phyloP scores from a whole-genome alignment of 2,329 filamentous ascomycete genomes.

The Periconia digitata region DNA sequence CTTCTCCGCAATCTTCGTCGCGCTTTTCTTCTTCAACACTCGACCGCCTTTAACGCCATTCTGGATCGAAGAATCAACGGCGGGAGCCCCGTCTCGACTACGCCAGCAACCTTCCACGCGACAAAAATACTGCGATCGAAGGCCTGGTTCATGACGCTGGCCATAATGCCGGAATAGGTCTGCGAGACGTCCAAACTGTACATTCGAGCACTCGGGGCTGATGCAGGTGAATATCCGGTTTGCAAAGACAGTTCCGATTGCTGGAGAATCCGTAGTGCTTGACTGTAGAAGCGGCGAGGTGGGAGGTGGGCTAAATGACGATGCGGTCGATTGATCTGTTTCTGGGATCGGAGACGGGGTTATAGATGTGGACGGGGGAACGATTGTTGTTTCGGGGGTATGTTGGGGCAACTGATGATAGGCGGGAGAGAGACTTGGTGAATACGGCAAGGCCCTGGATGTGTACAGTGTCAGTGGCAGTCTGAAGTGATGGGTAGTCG shows the following conservation, averaged over 20 bases:
- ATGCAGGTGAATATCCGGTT: conserved; percentile 28
- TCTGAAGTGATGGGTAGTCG: background rate
- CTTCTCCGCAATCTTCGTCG: conserved; percentile 15
- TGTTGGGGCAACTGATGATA: no score
- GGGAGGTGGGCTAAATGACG: background rate
- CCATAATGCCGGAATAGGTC: conserved; percentile 34
- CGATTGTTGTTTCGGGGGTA: background rate
- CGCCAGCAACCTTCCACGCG: conserved; percentile 1
- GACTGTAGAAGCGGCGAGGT: background rate
- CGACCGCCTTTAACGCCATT: background rate
- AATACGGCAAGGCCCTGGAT: no score
- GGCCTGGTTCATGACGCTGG: conserved; percentile 16
- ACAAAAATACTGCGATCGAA: conserved; percentile 26
- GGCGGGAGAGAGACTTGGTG: no score
- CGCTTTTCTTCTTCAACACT: background rate
- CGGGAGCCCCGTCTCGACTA: no score
- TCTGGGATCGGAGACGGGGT: background rate
- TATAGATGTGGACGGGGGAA: background rate
- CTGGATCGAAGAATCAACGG: background rate
- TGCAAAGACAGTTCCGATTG: conserved; percentile 28
- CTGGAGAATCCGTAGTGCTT: background rate
- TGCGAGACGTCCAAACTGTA: conserved; percentile 31
- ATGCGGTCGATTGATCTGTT: background rate
- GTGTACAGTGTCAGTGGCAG: background rate
- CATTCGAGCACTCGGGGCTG: conserved; percentile 14